Evolutionary conservation across 139 green algal genomes (phyloP).

Genomic region (Astrephomene gubernaculifera): DNA sequence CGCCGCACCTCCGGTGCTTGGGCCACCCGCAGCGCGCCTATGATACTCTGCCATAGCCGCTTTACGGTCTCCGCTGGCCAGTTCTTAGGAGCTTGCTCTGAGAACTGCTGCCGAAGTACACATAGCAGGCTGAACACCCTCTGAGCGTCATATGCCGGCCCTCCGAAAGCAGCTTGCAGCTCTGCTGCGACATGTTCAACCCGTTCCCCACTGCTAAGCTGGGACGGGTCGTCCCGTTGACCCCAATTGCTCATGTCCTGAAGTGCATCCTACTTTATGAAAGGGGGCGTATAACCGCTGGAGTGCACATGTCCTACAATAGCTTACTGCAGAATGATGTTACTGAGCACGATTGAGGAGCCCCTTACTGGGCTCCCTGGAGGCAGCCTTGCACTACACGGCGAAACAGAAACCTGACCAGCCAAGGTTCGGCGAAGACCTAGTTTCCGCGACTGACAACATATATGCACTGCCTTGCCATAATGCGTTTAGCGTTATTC

Average conservation of each 20-base stretch:
- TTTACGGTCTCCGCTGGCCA: conserved; percentile 23
- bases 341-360: background rate
- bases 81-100: conserved; percentile 1
- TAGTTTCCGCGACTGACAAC: too few relatives aligned
- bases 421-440: too few relatives aligned
- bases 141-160: background rate
- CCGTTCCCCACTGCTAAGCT: conserved; percentile 30
- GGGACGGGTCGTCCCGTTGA: conserved; percentile 14
- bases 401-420: too few relatives aligned
- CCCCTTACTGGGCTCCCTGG: background rate
- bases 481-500: background rate
- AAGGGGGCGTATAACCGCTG: background rate
- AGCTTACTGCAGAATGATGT: background rate
- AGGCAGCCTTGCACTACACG: conserved; percentile 5
- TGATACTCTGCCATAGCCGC: conserved; percentile 20
- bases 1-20: conserved; percentile 16
- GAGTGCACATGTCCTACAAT: background rate
- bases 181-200: conserved; percentile 27
- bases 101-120: conserved; percentile 9
- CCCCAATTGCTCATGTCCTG: conserved; percentile 20
- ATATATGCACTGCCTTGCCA: background rate
- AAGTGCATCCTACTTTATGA: background rate
- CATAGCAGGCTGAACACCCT: conserved; percentile 16
- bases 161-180: conserved; percentile 20
- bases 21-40: conserved; percentile 15